These are phyloP conservation scores for Fusarium circinatum DNA, from an alignment of 2,329 filamentous ascomycete species.

Conservation along the genomic window DNA sequence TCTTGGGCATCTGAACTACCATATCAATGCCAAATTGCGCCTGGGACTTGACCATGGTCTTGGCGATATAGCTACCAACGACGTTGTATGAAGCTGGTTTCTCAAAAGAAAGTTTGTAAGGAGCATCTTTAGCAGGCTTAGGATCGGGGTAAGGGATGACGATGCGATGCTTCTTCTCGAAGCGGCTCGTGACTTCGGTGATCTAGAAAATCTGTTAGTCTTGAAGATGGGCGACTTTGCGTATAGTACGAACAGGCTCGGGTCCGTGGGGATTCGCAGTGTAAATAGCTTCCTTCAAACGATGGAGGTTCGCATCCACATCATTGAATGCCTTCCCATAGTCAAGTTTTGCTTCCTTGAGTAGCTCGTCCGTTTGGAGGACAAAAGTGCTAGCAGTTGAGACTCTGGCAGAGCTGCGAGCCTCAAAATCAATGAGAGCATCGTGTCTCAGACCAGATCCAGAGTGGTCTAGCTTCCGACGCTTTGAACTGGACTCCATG, in stretches of 20 bases:
- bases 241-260: constrained; percentile 57
- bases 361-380: constrained; percentile 68
- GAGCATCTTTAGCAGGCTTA: constrained; percentile 76
- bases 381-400: constrained; percentile 65
- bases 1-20: constrained; percentile 83
- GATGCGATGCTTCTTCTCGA: constrained; percentile 75
- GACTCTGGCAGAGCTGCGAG: constrained; percentile 52
- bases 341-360: constrained; percentile 65
- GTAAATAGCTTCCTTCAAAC: constrained; percentile 64
- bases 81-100: constrained; percentile 85
- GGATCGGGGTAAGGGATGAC: constrained; percentile 88
- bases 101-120: constrained; percentile 83
- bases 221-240: not conserved
- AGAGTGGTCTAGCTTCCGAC: constrained; percentile 59
- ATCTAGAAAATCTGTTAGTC: constrained; percentile 61
- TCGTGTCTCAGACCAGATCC: constrained; percentile 49
- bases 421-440: constrained; percentile 55
- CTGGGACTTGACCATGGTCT: constrained; percentile 75
- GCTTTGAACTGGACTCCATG: constrained; percentile 61
- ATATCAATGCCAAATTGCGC: constrained; percentile 75
- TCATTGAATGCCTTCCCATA: constrained; percentile 60
- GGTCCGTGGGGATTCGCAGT: constrained; percentile 60
- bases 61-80: constrained; percentile 85
- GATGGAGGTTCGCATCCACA: constrained; percentile 61
- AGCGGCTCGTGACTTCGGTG: constrained; percentile 71